Percentiles rank a stretch among this genome's conserved stretches.
These are phyloP conservation scores for Phaeodactylum tricornutum DNA, from an alignment of 108 stramenopile genomes.

Conservation along the genomic window DNA sequence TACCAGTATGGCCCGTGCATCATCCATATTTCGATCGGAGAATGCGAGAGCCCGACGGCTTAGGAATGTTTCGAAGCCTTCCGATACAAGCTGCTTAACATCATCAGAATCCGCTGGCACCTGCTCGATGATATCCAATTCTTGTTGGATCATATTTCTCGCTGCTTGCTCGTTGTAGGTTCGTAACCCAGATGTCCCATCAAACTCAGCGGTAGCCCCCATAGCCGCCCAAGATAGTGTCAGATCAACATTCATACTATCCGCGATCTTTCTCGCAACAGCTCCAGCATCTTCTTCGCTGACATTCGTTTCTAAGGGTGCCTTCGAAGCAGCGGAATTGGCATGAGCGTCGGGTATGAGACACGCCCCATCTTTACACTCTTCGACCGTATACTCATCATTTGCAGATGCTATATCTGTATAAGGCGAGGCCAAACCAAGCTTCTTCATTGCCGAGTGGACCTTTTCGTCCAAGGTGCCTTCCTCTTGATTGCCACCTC, in stretches of 20 bases:
- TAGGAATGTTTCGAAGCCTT: slow-evolving; percentile 59
- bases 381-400: slow-evolving; percentile 7
- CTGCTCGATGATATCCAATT: slow-evolving; percentile 46
- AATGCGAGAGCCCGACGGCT: slow-evolving; percentile 68
- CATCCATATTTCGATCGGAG: slow-evolving; percentile 62
- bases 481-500: slow-evolving; percentile 12
- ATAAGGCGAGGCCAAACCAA: slow-evolving; percentile 35
- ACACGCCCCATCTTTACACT: slow-evolving; percentile 56
- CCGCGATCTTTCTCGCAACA: slow-evolving; percentile 34
- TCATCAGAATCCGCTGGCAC: slow-evolving; percentile 52
- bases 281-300: slow-evolving; percentile 22
- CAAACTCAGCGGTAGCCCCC: slow-evolving; percentile 39
- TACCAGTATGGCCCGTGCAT: slow-evolving; percentile 73
- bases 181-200: slow-evolving; percentile 9
- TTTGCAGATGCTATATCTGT: slow-evolving; percentile 1
- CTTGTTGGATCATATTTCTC: slow-evolving; percentile 50
- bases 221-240: slow-evolving; percentile 65
- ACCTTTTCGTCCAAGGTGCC: slow-evolving; percentile 65
- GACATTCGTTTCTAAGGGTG: background rate
- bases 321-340: slow-evolving; percentile 5
- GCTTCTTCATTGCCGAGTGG: slow-evolving; percentile 60
- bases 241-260: slow-evolving; percentile 48
- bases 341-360: slow-evolving; percentile 17
- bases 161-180: slow-evolving; percentile 54
- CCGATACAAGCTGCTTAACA: slow-evolving; percentile 43